Evolutionary conservation across 768 basidiomycete genomes (phyloP).

Genomic region (Agaricus subrufescens): DNA sequence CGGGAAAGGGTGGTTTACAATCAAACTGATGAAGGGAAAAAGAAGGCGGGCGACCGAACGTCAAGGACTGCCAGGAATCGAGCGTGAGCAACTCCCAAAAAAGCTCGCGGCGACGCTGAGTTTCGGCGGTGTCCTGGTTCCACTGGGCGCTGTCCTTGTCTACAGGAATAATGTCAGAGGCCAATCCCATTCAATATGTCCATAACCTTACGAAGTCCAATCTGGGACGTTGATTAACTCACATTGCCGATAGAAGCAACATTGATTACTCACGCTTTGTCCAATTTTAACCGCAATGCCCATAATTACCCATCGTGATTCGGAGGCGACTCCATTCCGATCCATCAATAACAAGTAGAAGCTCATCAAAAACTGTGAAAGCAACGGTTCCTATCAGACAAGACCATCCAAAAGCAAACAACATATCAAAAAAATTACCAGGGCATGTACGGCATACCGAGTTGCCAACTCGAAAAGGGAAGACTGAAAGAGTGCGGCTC

Average conservation of each 20-base stretch:
- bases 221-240: conserved; percentile 31
- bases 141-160: conserved; percentile 68
- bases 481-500: conserved; percentile 57
- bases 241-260: background rate
- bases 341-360: conserved; percentile 66
- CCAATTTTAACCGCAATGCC: conserved; percentile 66
- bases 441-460: conserved; percentile 58
- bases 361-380: conserved; percentile 57
- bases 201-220: conserved; percentile 57
- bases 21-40: conserved; percentile 62
- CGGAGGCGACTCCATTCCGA: conserved; percentile 60
- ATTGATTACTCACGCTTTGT: conserved; percentile 52
- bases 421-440: conserved; percentile 36
- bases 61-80: conserved; percentile 59
- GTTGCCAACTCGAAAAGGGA: conserved; percentile 66
- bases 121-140: conserved; percentile 55
- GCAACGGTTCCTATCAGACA: background rate
- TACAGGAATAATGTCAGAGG: conserved; percentile 19
- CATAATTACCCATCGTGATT: conserved; percentile 62
- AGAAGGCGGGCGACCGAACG: conserved; percentile 65
- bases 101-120: conserved; percentile 54
- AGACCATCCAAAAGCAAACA: background rate
- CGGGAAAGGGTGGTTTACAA: conserved; percentile 51
- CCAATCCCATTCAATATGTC: background rate
- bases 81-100: conserved; percentile 66